Conservation (phyloP, 805 yeast genomes). For the Diddensiella santjacobensis region DNA sequence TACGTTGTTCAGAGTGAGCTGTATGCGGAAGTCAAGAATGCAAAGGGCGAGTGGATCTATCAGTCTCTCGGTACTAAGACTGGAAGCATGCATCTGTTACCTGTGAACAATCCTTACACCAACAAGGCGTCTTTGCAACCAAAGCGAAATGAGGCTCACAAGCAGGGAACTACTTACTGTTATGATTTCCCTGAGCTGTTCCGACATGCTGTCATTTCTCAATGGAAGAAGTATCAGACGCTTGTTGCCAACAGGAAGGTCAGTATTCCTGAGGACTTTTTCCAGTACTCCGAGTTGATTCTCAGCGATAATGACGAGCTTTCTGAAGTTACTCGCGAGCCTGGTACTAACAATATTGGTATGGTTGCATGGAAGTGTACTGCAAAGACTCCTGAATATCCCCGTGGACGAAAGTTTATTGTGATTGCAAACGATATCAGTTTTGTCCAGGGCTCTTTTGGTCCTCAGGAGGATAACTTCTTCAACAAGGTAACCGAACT, state of each 20-base stretch:
- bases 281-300: constrained; percentile 77
- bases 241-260: constrained; percentile 14
- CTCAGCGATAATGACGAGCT: constrained; percentile 74
- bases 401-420: constrained; percentile 90
- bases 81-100: constrained; percentile 95
- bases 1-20: constrained; percentile 94
- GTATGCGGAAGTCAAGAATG: constrained; percentile 89
- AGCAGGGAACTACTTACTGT: constrained; percentile 96
- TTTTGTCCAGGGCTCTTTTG: constrained; percentile 96
- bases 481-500: constrained; percentile 89
- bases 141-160: constrained; percentile 96
- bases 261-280: constrained; percentile 66
- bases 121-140: constrained; percentile 98
- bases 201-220: constrained; percentile 82
- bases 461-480: constrained; percentile 91
- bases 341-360: constrained; percentile 94
- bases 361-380: constrained; percentile 94
- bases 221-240: constrained; percentile 65
- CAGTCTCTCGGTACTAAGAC: constrained; percentile 83
- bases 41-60: constrained; percentile 95
- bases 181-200: constrained; percentile 98
- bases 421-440: constrained; percentile 97
- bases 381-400: constrained; percentile 95
- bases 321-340: constrained; percentile 88
- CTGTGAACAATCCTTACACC: constrained; percentile 93